A percentile compares a stretch with the other conserved stretches of the same genome.
phyloP scores from a whole-genome alignment of 306 rosid species.

The Vigna unguiculata region DNA sequence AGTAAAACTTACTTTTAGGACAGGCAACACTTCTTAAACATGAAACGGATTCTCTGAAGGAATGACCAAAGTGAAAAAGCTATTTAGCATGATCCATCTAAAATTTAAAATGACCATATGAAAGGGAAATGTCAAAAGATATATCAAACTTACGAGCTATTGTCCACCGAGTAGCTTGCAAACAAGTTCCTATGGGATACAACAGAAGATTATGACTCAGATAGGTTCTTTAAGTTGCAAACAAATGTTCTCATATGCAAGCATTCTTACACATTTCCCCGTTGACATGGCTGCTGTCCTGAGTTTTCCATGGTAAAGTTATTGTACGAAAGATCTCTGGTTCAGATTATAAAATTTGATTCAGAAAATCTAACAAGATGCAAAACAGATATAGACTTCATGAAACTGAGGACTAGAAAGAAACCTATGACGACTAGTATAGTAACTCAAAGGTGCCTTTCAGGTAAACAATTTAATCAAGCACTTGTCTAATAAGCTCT shows the following conservation, averaged over 20 bases:
- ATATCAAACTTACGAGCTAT: slow-evolving; percentile 46
- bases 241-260: slow-evolving; percentile 5
- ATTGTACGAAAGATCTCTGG: slow-evolving; percentile 81
- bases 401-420: neutral
- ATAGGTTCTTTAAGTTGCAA: slow-evolving; percentile 3
- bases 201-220: slow-evolving; percentile 14
- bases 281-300: slow-evolving; percentile 44
- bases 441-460: no score
- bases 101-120: neutral
- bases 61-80: no score
- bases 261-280: slow-evolving; percentile 57
- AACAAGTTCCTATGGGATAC: slow-evolving; percentile 49
- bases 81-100: slow-evolving; percentile 37
- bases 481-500: no score
- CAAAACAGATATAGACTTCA: neutral
- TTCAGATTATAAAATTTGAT: slow-evolving; percentile 41
- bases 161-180: slow-evolving; percentile 37
- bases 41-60: no score
- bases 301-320: slow-evolving; percentile 46
- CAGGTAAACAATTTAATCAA: no score
- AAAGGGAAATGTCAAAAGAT: no score
- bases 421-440: slow-evolving; percentile 3
- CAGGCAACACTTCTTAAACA: no score
- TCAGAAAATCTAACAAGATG: neutral
- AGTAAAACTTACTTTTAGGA: no score